Evolutionary conservation across 306 rosid species (phyloP).

Genomic region (Lathyrus oleraceus): DNA sequence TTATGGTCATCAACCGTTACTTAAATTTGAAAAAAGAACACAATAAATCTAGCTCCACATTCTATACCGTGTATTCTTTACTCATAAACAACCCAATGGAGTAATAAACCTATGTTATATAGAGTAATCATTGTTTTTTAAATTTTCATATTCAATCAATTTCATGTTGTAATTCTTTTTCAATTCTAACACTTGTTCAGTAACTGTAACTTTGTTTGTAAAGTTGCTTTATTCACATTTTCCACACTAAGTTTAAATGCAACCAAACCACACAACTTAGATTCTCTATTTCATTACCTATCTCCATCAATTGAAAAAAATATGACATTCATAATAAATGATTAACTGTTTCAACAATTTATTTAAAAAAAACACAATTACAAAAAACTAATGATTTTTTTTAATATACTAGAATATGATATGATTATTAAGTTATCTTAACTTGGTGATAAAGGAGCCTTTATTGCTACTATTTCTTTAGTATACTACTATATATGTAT

Average conservation of each 20-base stretch:
- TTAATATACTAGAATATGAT: neutral
- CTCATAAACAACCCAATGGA: neutral
- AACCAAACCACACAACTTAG: too few relatives aligned
- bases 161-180: neutral
- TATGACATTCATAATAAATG: too few relatives aligned
- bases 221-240: neutral
- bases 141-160: neutral
- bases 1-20: too few relatives aligned
- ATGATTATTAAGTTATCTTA: constrained; percentile 17
- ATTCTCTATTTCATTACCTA: too few relatives aligned
- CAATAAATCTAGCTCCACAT: neutral
- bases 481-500: neutral
- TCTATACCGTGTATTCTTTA: neutral
- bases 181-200: neutral
- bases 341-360: too few relatives aligned
- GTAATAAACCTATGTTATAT: neutral
- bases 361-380: too few relatives aligned
- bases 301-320: too few relatives aligned
- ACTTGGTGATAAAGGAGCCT: constrained; percentile 35
- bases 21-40: too few relatives aligned
- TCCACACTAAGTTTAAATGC: too few relatives aligned
- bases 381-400: too few relatives aligned
- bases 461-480: neutral
- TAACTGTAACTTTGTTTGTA: neutral
- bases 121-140: too few relatives aligned